Evolutionary conservation across 2,329 filamentous ascomycete species (phyloP).

Genomic region (Dactylellina sp.): DNA sequence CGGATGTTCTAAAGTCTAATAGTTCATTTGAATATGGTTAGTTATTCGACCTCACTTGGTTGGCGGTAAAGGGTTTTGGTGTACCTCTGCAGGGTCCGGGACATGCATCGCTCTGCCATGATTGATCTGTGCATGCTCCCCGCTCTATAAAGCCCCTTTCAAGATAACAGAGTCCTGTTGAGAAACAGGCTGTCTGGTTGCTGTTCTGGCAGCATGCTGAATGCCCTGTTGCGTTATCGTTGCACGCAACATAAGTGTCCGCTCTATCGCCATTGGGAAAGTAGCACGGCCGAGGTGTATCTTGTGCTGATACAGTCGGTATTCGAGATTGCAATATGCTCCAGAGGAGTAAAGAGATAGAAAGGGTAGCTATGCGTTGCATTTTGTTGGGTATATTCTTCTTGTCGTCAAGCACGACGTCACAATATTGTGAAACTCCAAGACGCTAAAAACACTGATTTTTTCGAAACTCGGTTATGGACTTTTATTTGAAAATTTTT

Average conservation of each 20-base stretch:
- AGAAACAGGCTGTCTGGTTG: constrained; percentile 48
- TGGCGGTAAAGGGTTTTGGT: background rate
- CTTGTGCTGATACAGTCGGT: constrained; percentile 28
- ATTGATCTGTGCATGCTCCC: constrained; percentile 48
- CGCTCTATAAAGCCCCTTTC: constrained; percentile 34
- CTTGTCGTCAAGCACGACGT: constrained; percentile 11
- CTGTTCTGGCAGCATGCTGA: constrained; percentile 46
- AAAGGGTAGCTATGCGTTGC: constrained; percentile 47
- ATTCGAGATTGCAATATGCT: constrained; percentile 8
- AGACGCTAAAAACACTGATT: background rate
- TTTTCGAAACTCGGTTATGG: background rate
- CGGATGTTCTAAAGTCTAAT: constrained; percentile 32
- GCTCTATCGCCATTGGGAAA: constrained; percentile 32
- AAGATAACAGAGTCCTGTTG: constrained; percentile 44
- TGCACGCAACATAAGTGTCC: constrained; percentile 31
- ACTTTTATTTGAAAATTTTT: background rate
- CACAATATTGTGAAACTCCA: background rate
- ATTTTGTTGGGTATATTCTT: constrained; percentile 35
- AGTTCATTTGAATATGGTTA: background rate
- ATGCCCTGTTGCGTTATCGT: constrained; percentile 33
- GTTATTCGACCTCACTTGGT: background rate
- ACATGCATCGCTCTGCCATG: constrained; percentile 49
- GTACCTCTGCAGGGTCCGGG: constrained; percentile 46
- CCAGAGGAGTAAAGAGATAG: constrained; percentile 24
- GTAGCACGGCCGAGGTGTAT: constrained; percentile 31